Evolutionary conservation across 176 grass and related monocot genomes (phyloP), one percentile per base, ranked within the genome.

Genomic region (Eremochloa ophiuroides): DNA sequence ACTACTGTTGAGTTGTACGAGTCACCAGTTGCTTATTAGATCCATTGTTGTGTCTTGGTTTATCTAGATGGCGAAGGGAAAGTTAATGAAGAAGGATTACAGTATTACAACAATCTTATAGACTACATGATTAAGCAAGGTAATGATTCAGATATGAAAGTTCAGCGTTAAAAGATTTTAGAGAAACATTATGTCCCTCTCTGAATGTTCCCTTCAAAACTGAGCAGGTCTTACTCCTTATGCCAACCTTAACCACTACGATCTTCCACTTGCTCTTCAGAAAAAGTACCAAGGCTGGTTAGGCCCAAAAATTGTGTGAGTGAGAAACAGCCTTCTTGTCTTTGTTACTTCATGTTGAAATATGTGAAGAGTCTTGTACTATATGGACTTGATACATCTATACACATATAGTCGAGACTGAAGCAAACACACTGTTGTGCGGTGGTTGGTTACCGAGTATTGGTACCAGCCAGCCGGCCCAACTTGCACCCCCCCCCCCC

Each of bases 21-120:
- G 30, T 27, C 16, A 42, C 33, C 12, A 60, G 27, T n/a, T 71
- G n/a, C 3, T 15, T 73, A 13, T 58, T 44, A 25, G 22, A 83
- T 80, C 66, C 5, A 18, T n/a, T 78, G 29, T 66, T 66, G 10
- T 48, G 47, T 66, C 70, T 85, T 63, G 42, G 35, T 74, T 60
- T 16, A 43, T 81, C 31, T 84, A 90, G 93, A 91, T 78, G 90
- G 85, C 10, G 89, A 86, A 79, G 90, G 93, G 71, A 89, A 40
- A 82, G 29, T 93, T 78, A 93, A 96, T 27, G 18, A 66, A 30
- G 77, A 93, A 81, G 93, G 93, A 13, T 81, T 96, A 25, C 69
- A 79, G 2, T 88, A 96, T 73, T 96, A 96, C 79, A 96, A 96
- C 48, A 91, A 86, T 78, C 80, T 93, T 39, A 93, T 93, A 85